Evolutionary conservation across 305 asterid species (phyloP).

Genomic region (Fraxinus baroniana): DNA sequence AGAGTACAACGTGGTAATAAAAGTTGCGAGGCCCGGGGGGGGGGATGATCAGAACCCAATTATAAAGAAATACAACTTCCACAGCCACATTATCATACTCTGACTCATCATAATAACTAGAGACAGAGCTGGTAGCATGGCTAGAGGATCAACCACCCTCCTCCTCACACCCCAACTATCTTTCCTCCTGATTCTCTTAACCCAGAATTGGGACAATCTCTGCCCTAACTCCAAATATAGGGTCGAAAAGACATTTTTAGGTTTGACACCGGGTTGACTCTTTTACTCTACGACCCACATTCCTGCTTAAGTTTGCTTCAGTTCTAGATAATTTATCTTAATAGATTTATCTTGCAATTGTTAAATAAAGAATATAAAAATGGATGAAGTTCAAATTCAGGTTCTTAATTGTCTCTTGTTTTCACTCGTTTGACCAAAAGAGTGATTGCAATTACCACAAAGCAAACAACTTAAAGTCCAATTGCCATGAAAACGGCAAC

Average conservation of each 20-base stretch:
- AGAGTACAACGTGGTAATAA: background rate
- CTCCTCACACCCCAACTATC: background rate
- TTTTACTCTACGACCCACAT: background rate
- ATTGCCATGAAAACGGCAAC: background rate
- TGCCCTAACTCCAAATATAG: background rate
- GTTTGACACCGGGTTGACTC: background rate
- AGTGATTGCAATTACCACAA: background rate
- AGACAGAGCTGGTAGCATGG: background rate
- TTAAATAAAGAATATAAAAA: background rate
- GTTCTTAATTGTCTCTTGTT: background rate
- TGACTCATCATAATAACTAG: background rate
- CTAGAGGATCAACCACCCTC: background rate
- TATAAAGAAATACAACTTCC: background rate
- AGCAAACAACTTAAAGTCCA: slow-evolving; percentile 4
- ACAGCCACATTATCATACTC: background rate
- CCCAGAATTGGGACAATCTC: background rate
- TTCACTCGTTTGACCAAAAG: background rate
- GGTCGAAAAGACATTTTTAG: background rate
- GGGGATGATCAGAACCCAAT: background rate
- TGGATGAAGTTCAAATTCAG: background rate
- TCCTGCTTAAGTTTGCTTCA: background rate
- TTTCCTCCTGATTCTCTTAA: background rate
- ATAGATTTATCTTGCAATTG: background rate
- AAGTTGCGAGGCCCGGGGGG: background rate
- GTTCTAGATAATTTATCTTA: background rate